These are phyloP conservation scores for Neurospora sp. DNA, from an alignment of 495 filamentous ascomycete species.

Conservation along the genomic window DNA sequence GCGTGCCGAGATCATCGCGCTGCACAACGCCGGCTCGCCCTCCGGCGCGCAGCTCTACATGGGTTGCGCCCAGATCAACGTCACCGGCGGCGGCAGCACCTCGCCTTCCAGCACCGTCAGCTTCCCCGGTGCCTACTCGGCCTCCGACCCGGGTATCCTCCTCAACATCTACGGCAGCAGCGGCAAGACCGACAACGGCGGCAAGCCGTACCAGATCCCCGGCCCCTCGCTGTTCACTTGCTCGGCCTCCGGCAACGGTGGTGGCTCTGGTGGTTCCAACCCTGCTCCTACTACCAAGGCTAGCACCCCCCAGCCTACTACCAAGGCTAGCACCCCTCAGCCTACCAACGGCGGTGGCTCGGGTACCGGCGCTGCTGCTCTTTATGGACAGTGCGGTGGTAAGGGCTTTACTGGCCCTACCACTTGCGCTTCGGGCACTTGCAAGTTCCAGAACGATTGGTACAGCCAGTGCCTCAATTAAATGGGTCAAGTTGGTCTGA, in stretches of 20 bases:
- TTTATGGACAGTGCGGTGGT: slow-evolving; percentile 21
- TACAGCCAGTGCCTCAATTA: slow-evolving; percentile 15
- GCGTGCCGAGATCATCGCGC: slow-evolving; percentile 42
- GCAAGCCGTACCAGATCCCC: slow-evolving; percentile 32
- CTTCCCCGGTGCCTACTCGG: slow-evolving; percentile 41
- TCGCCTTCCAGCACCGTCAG: slow-evolving; percentile 28
- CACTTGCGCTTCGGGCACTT: slow-evolving; percentile 14
- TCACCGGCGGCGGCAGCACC: slow-evolving; percentile 36
- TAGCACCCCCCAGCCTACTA: not conserved
- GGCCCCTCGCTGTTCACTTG: slow-evolving; percentile 28
- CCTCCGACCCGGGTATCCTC: slow-evolving; percentile 35
- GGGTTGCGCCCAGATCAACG: slow-evolving; percentile 37
- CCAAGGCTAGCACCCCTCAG: not conserved
- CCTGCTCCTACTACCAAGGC: not conserved
- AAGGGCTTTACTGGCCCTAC: slow-evolving; percentile 17
- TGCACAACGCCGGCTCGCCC: slow-evolving; percentile 30
- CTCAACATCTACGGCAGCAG: slow-evolving; percentile 32
- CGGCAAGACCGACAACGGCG: slow-evolving; percentile 25
- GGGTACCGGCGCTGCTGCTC: slow-evolving; percentile 1
- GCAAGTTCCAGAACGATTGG: slow-evolving; percentile 18
- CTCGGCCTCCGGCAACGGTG: slow-evolving; percentile 11
- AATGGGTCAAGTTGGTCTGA: not conserved
- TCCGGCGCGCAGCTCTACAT: slow-evolving; percentile 44
- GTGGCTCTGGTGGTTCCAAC: not conserved
- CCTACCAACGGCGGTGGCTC: not conserved